Evolutionary conservation across 306 rosid species (phyloP), one percentile per base, ranked within the genome.

Genomic region (Delonix regia): DNA sequence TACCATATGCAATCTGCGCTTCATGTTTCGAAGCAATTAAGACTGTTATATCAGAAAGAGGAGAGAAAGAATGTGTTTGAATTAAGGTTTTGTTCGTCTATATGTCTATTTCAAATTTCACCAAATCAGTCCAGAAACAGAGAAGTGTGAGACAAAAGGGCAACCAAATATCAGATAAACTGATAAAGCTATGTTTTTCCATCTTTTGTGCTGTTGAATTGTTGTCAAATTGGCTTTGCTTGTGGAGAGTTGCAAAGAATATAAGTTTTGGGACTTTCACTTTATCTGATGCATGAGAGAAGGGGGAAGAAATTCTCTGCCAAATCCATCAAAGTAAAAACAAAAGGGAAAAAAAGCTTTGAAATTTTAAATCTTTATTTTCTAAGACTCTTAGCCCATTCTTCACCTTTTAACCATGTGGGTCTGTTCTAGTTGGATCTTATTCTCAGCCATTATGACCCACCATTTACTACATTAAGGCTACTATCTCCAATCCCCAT

Each of bases 161-260:
- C 55, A 78, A 34, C 33, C 39, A 81, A 71, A 70, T 22, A 51
- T 81, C 11, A 67, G 80, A 65, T 59, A 82, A 85, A 89, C 11
- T 63, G 80, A 65, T 59, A 82, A 85, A 89, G 87, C 80, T 47
- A 76, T 69, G 68, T 82, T 66, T 39, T 18, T 15, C 24, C 74
- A 85, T 83, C 90, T 90, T 92, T 91, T 64, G 83, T 62, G 80
- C 57, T 78, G 88, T 84, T 85, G 86, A 91, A 83, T 75, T 86
- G 87, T 87, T 82, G 85, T 84, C 86, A 81, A 38, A 69, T 87
- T 87, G 75, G 89, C 93, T 94, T 92, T 92, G 97, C 98, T 92
- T 94, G 97, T 82, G 61, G 76, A 83, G 90, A 85, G 96, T 89
- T 84, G 81, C 96, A 94, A 92, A 90, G 97, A 94, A 94, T 92